These are phyloP conservation scores for Lenwebbia sp. DNA, from an alignment of 345 rosid genomes.

Conservation along the genomic window DNA sequence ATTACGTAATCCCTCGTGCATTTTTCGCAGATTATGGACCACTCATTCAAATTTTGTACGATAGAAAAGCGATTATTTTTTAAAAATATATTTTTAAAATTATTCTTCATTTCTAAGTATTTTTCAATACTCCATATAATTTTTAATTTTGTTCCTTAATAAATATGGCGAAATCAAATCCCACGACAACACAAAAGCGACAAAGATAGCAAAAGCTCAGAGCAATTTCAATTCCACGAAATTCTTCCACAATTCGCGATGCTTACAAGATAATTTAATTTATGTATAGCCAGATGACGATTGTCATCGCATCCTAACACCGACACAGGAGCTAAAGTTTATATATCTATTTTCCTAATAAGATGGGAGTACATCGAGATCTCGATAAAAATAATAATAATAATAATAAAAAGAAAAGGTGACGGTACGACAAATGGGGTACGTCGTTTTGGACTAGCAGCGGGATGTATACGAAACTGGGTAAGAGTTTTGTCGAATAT, in stretches of 20 bases:
- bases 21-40: no score
- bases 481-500: not conserved
- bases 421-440: not conserved
- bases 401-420: no score
- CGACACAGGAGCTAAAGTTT: no score
- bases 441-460: not conserved
- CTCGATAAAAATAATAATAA: no score
- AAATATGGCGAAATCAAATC: not conserved
- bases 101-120: not conserved
- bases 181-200: not conserved
- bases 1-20: not conserved
- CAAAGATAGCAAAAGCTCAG: not conserved
- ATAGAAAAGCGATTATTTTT: rapidly evolving
- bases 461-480: not conserved
- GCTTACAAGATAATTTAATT: not conserved
- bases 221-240: not conserved
- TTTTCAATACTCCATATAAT: not conserved
- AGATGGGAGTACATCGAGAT: no score
- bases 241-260: not conserved
- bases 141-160: not conserved
- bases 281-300: not conserved
- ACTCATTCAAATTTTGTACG: no score
- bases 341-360: no score
- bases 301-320: no score
- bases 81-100: not conserved